Base-by-base conservation (phyloP, 2,329 filamentous ascomycete genomes). In the Talaromyces sp. region DNA sequence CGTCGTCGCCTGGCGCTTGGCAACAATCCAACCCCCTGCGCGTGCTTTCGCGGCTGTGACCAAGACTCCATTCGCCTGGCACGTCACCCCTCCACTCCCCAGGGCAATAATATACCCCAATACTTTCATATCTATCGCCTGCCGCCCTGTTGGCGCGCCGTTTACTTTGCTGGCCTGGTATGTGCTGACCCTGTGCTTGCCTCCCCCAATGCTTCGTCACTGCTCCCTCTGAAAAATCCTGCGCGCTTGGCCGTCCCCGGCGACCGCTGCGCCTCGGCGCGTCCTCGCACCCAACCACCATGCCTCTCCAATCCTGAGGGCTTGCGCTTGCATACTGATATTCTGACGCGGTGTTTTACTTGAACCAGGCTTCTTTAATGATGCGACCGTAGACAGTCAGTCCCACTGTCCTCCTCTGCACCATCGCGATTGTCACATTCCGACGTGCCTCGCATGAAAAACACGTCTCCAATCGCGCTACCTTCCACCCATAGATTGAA, bases 301-400 rank as follows among this genome's bases (percentile, higher is more conserved):
- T 53, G 50, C 3, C 50, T 53, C 28, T 53, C 50, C 50, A 31
- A 31, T 16, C 10, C 12, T 31, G 50, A 31, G n/a, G 5, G 44
- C 44, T 18, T 47, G 44, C 44, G 44, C 44, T 47, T 23, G 44
- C n/a, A 47, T 47, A 47, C 8, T 3, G 44, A n/a, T 28, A 2
- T 16, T 53, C 50, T 53, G 5, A 53, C 28, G 30, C 28, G 50
- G 4, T 23, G 12, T n/a, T 53, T 31, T 28, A 28, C 31, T 23
- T n/a, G 12, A 53, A 8, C 14, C 18, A 53, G 50, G 14, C 36
- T 55, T 55, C 55, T 47, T 62, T 63, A 70, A 76, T 68, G 65
- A 76, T 76, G 73, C 69, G 70, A 60, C 61, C 65, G 59, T 75
- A 71, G 68, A 61, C 62, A 60, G 60, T 53, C 62, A 60, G 60